A percentile compares a stretch with the other conserved stretches of the same genome.
Evolutionary conservation across 352 stramenopile genomes (phyloP).

Genomic region (Phytophthora pluvialis): DNA sequence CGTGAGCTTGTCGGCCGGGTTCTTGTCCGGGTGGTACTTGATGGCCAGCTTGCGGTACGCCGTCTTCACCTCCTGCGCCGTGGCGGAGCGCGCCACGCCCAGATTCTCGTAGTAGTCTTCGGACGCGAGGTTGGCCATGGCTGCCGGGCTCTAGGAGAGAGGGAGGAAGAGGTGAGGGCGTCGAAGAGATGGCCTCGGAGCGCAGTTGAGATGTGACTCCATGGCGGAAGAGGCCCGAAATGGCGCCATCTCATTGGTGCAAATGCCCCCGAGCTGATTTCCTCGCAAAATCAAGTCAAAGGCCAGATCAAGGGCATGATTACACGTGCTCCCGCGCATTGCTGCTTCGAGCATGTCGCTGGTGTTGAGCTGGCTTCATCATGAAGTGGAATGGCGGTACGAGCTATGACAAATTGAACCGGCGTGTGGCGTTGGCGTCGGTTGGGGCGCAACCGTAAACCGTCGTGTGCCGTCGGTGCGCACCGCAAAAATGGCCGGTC

Average conservation of each 20-base stretch:
- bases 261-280: constrained; percentile 24
- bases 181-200: neutral
- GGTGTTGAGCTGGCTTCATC: neutral
- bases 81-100: constrained; percentile 67
- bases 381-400: neutral
- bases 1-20: constrained; percentile 80
- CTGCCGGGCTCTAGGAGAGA: neutral
- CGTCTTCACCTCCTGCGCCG: constrained; percentile 85
- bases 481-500: constrained; percentile 14
- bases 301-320: neutral
- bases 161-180: constrained; percentile 6
- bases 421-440: constrained; percentile 9
- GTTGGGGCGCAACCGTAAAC: constrained; percentile 28
- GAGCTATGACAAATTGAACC: neutral
- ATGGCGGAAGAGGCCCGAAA: constrained; percentile 23
- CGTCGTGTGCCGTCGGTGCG: constrained; percentile 3
- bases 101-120: constrained; percentile 90
- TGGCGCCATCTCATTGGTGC: constrained; percentile 14
- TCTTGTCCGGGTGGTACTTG: constrained; percentile 95
- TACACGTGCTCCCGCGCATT: neutral
- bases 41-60: constrained; percentile 93
- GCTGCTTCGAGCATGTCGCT: too few species aligned
- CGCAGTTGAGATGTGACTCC: constrained; percentile 17
- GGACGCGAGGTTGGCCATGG: constrained; percentile 62
- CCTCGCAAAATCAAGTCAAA: neutral